These are phyloP conservation scores for Puccinia novopanici DNA, from an alignment of 1,284 basidiomycete genomes.

Conservation along the genomic window DNA sequence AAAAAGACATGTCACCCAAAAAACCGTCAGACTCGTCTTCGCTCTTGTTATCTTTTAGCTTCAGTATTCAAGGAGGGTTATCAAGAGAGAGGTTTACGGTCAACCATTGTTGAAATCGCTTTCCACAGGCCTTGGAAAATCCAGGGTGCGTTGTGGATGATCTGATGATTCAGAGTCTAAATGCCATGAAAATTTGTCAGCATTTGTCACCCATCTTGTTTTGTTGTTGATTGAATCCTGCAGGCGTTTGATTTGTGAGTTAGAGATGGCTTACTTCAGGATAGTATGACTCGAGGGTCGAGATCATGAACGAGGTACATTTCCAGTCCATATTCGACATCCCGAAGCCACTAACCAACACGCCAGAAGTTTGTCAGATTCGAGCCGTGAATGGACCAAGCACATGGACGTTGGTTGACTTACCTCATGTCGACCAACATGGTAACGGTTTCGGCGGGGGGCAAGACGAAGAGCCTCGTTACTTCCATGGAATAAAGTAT, in stretches of 20 bases:
- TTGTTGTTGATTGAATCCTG: neutral
- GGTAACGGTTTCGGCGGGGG: slow-evolving; percentile 15
- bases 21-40: too few species aligned
- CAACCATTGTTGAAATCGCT: slow-evolving; percentile 42
- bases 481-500: slow-evolving; percentile 44
- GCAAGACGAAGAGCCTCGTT: slow-evolving; percentile 19
- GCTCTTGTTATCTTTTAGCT: neutral
- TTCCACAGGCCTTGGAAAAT: slow-evolving; percentile 51
- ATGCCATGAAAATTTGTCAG: neutral
- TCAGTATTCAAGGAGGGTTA: too few species aligned
- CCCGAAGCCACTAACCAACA: slow-evolving; percentile 30
- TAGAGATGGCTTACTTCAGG: slow-evolving; percentile 37
- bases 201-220: neutral
- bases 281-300: slow-evolving; percentile 44
- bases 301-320: slow-evolving; percentile 27
- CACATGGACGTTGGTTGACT: neutral
- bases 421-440: slow-evolving; percentile 37
- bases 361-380: neutral
- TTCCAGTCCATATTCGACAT: slow-evolving; percentile 50
- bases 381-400: neutral
- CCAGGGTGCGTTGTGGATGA: slow-evolving; percentile 49
- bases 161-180: slow-evolving; percentile 31
- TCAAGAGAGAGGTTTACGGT: slow-evolving; percentile 24
- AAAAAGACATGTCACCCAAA: neutral
- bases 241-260: neutral